A percentile compares a stretch with the other conserved stretches of the same genome.
phyloP scores from a whole-genome alignment of 345 rosid species.

The Eucalyptus paniculata region DNA sequence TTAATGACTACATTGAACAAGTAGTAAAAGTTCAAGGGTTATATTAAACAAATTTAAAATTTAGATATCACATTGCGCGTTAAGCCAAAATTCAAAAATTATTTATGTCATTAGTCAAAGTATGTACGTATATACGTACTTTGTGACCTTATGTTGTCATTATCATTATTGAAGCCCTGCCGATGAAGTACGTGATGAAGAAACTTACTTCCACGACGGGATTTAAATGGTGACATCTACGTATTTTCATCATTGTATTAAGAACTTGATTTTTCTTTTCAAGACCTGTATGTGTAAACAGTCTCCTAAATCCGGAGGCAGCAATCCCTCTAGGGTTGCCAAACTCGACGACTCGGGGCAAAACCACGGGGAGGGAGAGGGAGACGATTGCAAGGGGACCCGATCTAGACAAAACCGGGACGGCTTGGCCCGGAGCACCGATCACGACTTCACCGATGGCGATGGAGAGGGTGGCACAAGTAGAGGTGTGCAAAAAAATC shows the following conservation, averaged over 20 bases:
- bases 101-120: no score
- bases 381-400: not conserved
- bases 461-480: not conserved
- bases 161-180: not conserved
- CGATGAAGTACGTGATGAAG: not conserved
- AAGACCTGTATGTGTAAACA: not conserved
- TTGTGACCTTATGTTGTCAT: not conserved
- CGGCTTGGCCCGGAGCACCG: not conserved
- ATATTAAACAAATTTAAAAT: no score
- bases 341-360: not conserved
- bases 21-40: no score
- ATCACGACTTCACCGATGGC: not conserved
- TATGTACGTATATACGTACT: not conserved
- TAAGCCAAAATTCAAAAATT: no score
- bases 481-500: no score
- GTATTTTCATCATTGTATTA: not conserved
- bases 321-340: not conserved
- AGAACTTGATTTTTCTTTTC: not conserved
- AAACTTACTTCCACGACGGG: not conserved
- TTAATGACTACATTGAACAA: not conserved
- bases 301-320: not conserved
- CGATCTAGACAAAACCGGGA: not conserved
- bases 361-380: not conserved
- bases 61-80: rapidly evolving
- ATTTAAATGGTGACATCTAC: not conserved